Base-by-base conservation (phyloP, 2,329 filamentous ascomycete genomes). In the Aspergillus ochraceus region DNA sequence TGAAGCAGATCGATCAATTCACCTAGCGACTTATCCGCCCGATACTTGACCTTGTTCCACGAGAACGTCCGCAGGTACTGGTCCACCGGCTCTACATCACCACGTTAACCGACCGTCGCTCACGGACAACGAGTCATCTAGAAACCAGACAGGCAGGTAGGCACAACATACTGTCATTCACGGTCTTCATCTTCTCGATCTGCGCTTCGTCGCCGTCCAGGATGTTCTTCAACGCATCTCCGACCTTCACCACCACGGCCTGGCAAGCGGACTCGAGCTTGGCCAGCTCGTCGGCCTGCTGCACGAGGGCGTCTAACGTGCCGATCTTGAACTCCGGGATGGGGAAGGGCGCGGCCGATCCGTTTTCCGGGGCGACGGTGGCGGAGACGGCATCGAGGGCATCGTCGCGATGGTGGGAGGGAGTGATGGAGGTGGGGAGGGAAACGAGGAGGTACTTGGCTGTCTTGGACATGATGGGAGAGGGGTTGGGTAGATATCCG, bases 1-100 rank as follows among this genome's bases (percentile, higher is more conserved):
- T 96, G 92, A 60, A 99, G 80, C 46, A 88, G 88, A 75, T 92
- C 90, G 68, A 97, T 89, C 60, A 98, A 83, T 73, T 98, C 94
- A 58, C 87, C 85, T 62, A 99, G 85, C 54, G 94, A 86, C 76
- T 94, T 96, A 77, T 99, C 95, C 63, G 91, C 89, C 70, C 95
- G 88, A 78, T 98, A 99, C 75, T 97, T 95, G 78, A 96, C 91
- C 78, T 95, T 97, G 81, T 98, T 98, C 95, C 95, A 99, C 66
- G 87, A 85, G 78, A 98, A 99, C 57, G 85, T 88, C 72, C 88
- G 87, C 50, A 99, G 81, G 74, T 98, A 99, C 74, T 94, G 90
- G 70, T 97, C 94, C 61, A 94, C 92, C n/a, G 95, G 93, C 77
- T 96, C 94, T 98, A 74, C 17, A 42, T 53, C 54, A 58, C 11